Evolutionary conservation across 345 rosid species (phyloP), one percentile per base, ranked within the genome.

Genomic region (Triadica sebifera): DNA sequence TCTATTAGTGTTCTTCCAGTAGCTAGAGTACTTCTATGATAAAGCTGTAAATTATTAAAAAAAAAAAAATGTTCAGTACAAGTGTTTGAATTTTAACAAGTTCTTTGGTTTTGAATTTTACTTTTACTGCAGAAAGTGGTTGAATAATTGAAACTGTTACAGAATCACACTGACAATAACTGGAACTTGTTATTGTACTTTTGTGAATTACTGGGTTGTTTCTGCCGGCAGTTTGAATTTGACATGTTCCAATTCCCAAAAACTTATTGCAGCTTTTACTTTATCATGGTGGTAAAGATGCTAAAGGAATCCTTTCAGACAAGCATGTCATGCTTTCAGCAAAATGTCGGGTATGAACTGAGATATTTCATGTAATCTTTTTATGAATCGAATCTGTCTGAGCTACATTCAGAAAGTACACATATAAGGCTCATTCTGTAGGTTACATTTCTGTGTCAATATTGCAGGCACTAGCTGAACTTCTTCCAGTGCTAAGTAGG

Each of bases 311-410:
- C 80, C 96, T 90, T 69, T 88, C 97, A 10, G 91, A 89, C 61
- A 86, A 93, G 76, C 85, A 95, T 81, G 97, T 85, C 52, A 89
- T 93, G 92, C 93, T 91, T 72, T 95, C 99, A 39, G 92, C 99
- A 74, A 91, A 90, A 84, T 91, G 96, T 84, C 91, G 82, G 85
- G 97, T 95, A 90, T 11, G 79, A 22, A 34, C 68, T 57, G 49
- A 22, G 50, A 29, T n/a, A n/a, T 29, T 29, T 70, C 55, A 60
- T 58, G 49, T 68, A 16, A 25, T 65, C n/a, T 16, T 5, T 61
- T 15, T 52, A 13, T 62, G 8, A 24, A 46, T 20, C 2, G 24
- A 34, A 34, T 43, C 49, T 56, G 1, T 29, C 2, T 58, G 47
- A 41, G 25, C 29, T 34, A 29, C 24, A 72, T 46, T 13, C 4